Evolutionary conservation across 2,329 filamentous ascomycete species (phyloP).

Genomic region (Pseudogymnoascus sp.): DNA sequence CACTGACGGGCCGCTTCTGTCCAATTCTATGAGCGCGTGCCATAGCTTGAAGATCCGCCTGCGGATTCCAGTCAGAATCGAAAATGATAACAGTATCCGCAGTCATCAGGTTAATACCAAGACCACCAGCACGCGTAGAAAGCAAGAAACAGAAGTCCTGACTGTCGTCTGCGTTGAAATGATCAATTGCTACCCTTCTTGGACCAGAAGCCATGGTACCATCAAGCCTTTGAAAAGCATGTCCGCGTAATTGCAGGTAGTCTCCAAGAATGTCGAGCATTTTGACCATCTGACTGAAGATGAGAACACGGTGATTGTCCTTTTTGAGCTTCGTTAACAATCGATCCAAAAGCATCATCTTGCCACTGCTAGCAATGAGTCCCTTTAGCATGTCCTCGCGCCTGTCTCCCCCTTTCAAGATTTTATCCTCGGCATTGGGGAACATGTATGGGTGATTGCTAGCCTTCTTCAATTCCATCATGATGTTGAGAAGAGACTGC

Average conservation of each 20-base stretch:
- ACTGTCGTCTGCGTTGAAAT: conserved; percentile 95
- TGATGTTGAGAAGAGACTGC: conserved; percentile 92
- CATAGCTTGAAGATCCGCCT: conserved; percentile 97
- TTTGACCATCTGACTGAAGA: conserved; percentile 99
- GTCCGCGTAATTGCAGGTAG: conserved; percentile 86
- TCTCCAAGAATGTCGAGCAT: conserved; percentile 96
- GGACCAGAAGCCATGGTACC: conserved; percentile 86
- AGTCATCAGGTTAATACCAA: conserved; percentile 99
- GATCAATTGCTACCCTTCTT: conserved; percentile 89
- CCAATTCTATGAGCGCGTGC: conserved; percentile 96
- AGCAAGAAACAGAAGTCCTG: conserved; percentile 94
- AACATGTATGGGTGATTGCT: conserved; percentile 99
- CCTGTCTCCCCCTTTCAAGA: conserved; percentile 69
- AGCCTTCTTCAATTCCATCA: conserved; percentile 99
- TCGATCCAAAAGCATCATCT: conserved; percentile 98
- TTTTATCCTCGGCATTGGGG: conserved; percentile 81
- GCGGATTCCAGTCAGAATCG: conserved; percentile 98
- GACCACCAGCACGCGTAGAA: conserved; percentile 87
- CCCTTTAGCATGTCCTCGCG: conserved; percentile 88
- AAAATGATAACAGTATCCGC: conserved; percentile 97
- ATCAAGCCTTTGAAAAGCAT: conserved; percentile 89
- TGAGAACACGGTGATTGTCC: conserved; percentile 90
- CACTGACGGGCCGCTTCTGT: conserved; percentile 90
- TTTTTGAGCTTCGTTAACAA: conserved; percentile 88
- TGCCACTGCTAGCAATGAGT: conserved; percentile 92